These are phyloP conservation scores for Eucalyptus pauciflora DNA, from an alignment of 345 rosid species.

Conservation along the genomic window DNA sequence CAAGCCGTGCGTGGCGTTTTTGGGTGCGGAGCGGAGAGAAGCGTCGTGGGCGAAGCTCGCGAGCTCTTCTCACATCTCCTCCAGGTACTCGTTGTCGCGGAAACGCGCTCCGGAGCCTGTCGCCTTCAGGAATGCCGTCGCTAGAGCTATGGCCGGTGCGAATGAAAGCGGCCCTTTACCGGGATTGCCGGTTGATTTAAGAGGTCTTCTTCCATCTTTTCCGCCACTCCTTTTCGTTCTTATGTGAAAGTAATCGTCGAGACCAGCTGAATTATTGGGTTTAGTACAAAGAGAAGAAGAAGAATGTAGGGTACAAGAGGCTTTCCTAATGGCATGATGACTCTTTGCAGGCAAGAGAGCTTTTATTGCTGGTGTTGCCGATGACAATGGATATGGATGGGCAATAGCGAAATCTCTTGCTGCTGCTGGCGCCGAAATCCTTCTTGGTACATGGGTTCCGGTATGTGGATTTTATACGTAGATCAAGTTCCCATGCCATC, in stretches of 20 bases:
- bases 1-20: not conserved
- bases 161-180: slow-evolving; percentile 11
- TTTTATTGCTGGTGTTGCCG: slow-evolving; percentile 59
- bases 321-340: not conserved
- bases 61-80: slow-evolving; percentile 23
- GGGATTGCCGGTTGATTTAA: slow-evolving; percentile 47
- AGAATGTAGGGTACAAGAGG: not conserved
- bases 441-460: slow-evolving; percentile 66
- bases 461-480: slow-evolving; percentile 10
- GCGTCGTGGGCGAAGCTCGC: slow-evolving; percentile 21
- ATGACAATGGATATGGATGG: slow-evolving; percentile 72
- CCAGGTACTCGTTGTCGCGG: slow-evolving; percentile 3
- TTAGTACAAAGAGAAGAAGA: not conserved
- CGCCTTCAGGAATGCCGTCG: slow-evolving; percentile 3
- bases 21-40: not conserved
- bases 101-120: slow-evolving; percentile 1
- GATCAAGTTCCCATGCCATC: not conserved
- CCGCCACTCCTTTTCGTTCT: not conserved
- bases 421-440: slow-evolving; percentile 58
- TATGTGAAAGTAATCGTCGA: not conserved
- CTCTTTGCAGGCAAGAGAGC: slow-evolving; percentile 39
- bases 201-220: slow-evolving; percentile 11
- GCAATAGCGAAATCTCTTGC: slow-evolving; percentile 71
- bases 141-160: slow-evolving; percentile 10
- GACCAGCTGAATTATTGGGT: not conserved